Base-by-base conservation (phyloP, 2,329 filamentous ascomycete species). In the Corinectria fuckeliana region DNA sequence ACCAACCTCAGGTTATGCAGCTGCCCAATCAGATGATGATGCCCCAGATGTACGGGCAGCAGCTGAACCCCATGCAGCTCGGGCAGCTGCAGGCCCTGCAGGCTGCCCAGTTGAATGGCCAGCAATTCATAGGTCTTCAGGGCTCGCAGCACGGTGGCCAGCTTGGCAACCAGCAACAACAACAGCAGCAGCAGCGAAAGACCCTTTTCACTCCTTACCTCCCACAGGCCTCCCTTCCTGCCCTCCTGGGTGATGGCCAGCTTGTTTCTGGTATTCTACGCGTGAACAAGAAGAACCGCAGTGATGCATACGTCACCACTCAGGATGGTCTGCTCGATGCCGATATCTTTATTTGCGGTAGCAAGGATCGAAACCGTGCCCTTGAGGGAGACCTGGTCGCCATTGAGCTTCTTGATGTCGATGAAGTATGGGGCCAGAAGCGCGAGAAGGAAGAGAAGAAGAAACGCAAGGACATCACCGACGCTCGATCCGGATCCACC, bases 381-480 rank as follows among this genome's bases (percentile, higher is more conserved):
- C 85, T 99, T 32, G 95, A 99, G 76, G 95, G 95, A 59, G 95
- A 99, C 75, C 85, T 97, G 55, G 95, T 99, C 58, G 95, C 95
- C 28, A 88, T 99, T 53, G 95, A 99, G 78, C 88, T 99, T 45
- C 88, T 99, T 50, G 94, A 99, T 72, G 95, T 99, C 7, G 95
- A 98, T 74, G 95, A 99, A 74, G 95, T 99, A 3, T 99, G 95
- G 95, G 88, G 90, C 21, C 95, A 99, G 82, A 99, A 99, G 84
- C 92, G 93, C 56, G 95, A 99, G 77, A 99, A 99, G 77, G 95
- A 99, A 79, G 95, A 99, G 77, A 99, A 99, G 86, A 99, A 99
- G 87, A 99, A 98, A 82, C 91, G 95, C 76, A 99, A 99, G 83
- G 95, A 99, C 73, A 96, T 97, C 60, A 96, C 93, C 30, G 95